Evolutionary conservation across 1,284 basidiomycete species (phyloP), one percentile per base, ranked within the genome.

Genomic region (Irpex sp.): DNA sequence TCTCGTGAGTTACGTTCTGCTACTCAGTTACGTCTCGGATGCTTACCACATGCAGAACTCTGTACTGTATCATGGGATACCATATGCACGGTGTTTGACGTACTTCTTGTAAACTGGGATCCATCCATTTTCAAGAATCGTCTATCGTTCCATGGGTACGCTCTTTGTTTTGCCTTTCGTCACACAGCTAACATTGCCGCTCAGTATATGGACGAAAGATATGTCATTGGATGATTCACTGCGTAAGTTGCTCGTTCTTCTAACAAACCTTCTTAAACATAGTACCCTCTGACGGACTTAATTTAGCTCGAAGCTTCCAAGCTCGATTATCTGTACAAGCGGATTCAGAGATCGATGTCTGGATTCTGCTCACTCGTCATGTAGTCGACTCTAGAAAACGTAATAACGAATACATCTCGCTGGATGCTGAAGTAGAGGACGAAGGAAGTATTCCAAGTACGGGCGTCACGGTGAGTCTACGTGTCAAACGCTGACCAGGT

Each of bases 81-180:
- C 36, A 81, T 91, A 4, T 85, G 94, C 62, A 79, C 83, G 13
- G 76, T 85, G 0, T 97, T 98, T 68, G 89, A 95, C 60, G 87
- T 92, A 0, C 76, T 97, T 48, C 94, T 95, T 73, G 74, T 94
- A 47, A 98, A 92, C 72, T 98, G 96, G 96, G 82, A 96, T 72
- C 93, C 95, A 0, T 68, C 64, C 0, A 77, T 86, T 5, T 91
- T 93, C 73, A 72, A 79, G 0, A 75, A 82, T 48, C 71, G 71
- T 0, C 69, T 85, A 9, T 77, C 72, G 2, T 85, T 92, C 62
- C 93, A 97, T 66, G 89, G 89, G 93, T 90, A 65, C 62, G 82
- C 73, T 52, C 21, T 38, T n/a, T 51, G 7, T 36, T 37, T 36
- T 36, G 31, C 9, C 54, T 57, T 19, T 21, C 21, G 58, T 59